These are phyloP conservation scores for Nymphaea colorata DNA, from an alignment of 164 flowering plant species.

Conservation along the genomic window DNA sequence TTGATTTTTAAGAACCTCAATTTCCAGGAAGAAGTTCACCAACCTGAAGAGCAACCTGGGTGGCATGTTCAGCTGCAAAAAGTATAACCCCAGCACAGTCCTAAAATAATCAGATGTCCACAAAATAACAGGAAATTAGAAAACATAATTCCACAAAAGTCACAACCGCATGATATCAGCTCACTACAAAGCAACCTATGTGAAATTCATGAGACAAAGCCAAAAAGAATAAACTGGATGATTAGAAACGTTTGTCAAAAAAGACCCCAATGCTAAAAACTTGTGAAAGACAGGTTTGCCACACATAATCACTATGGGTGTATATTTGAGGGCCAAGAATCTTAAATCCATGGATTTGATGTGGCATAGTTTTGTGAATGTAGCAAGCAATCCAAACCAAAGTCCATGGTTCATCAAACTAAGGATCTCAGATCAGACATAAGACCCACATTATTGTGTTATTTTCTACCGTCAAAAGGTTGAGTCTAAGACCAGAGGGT, in stretches of 20 bases:
- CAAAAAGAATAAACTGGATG: background rate
- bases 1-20: background rate
- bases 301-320: background rate
- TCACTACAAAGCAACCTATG: background rate
- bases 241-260: background rate
- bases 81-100: slow-evolving; percentile 97
- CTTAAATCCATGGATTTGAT: too few species aligned
- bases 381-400: too few species aligned
- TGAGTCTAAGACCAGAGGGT: too few species aligned
- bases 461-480: too few species aligned
- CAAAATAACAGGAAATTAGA: background rate
- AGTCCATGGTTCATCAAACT: too few species aligned
- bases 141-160: background rate
- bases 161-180: background rate
- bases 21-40: background rate
- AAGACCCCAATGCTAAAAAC: background rate
- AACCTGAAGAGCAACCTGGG: slow-evolving; percentile 98
- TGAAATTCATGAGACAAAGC: background rate
- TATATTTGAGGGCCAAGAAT: too few species aligned
- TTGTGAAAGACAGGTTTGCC: background rate
- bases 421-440: too few species aligned
- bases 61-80: slow-evolving; percentile 88
- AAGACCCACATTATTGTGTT: too few species aligned
- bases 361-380: too few species aligned
- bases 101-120: slow-evolving; percentile 29